phyloP scores from a whole-genome alignment of 495 filamentous ascomycete genomes.

The Aspergillus campestris region DNA sequence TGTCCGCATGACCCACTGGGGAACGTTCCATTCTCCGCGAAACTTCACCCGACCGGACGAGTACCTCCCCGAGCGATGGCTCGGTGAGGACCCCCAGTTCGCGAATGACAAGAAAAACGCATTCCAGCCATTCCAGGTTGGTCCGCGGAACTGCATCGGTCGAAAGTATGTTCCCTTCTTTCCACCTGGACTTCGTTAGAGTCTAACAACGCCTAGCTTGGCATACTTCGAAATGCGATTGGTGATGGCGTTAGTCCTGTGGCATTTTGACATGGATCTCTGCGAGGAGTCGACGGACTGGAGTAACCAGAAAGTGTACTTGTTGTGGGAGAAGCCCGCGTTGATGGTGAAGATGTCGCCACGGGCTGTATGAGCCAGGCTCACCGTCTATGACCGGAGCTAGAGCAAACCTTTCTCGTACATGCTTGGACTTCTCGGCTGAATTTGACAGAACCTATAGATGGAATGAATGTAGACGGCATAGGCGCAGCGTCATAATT shows the following conservation, averaged over 20 bases:
- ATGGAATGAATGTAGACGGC: no score
- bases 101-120: conserved; percentile 26
- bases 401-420: no score
- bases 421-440: no score
- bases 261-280: conserved; percentile 42
- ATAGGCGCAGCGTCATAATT: no score
- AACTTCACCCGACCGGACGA: conserved; percentile 29
- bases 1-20: conserved; percentile 27
- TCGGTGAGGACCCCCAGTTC: conserved; percentile 22
- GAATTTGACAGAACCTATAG: no score
- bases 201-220: conserved; percentile 22
- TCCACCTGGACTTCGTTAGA: not conserved
- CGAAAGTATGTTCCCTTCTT: conserved; percentile 21
- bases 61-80: conserved; percentile 41
- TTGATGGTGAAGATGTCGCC: conserved; percentile 18
- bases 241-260: conserved; percentile 43
- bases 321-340: conserved; percentile 40
- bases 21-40: conserved; percentile 23
- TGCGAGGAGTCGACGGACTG: conserved; percentile 25
- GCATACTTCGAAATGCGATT: conserved; percentile 50
- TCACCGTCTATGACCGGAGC: no score
- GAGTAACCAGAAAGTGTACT: conserved; percentile 32
- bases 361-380: not conserved
- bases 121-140: conserved; percentile 35
- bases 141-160: conserved; percentile 36